Evolutionary conservation across 192 early-diverging fungal species (phyloP).

Genomic region (Paraglomus occultum): DNA sequence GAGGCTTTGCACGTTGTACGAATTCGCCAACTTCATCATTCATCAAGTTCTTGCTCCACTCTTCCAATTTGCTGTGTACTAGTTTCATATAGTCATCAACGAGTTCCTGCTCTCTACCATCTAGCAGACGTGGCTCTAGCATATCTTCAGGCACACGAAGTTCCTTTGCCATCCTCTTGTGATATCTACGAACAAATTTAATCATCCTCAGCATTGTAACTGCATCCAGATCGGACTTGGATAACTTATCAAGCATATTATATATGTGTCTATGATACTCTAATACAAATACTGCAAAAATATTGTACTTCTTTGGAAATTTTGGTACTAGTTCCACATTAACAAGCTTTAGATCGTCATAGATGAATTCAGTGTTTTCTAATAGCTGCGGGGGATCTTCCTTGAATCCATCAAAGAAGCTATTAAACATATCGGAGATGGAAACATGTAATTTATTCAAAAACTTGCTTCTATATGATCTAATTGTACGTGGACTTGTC

Average conservation of each 20-base stretch:
- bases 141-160: constrained; percentile 88
- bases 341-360: constrained; percentile 86
- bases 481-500: constrained; percentile 55
- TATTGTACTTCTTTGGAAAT: constrained; percentile 89
- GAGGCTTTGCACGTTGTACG: constrained; percentile 59
- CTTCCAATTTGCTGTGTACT: constrained; percentile 79
- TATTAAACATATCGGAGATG: constrained; percentile 63
- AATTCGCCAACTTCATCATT: constrained; percentile 79
- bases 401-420: constrained; percentile 61
- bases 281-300: constrained; percentile 93
- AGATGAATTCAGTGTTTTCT: constrained; percentile 74
- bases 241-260: constrained; percentile 73
- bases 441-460: constrained; percentile 72
- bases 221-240: constrained; percentile 74
- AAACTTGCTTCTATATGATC: constrained; percentile 76
- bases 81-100: constrained; percentile 89
- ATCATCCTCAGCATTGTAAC: constrained; percentile 82
- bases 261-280: constrained; percentile 96
- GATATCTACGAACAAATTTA: constrained; percentile 91
- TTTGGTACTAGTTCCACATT: constrained; percentile 83
- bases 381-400: constrained; percentile 60
- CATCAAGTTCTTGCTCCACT: constrained; percentile 94
- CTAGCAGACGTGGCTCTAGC: constrained; percentile 84
- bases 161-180: constrained; percentile 80
- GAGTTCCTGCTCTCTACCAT: constrained; percentile 89